phyloP scores from a whole-genome alignment of 352 stramenopile species.

The Pilasporangium apinafurcum region DNA sequence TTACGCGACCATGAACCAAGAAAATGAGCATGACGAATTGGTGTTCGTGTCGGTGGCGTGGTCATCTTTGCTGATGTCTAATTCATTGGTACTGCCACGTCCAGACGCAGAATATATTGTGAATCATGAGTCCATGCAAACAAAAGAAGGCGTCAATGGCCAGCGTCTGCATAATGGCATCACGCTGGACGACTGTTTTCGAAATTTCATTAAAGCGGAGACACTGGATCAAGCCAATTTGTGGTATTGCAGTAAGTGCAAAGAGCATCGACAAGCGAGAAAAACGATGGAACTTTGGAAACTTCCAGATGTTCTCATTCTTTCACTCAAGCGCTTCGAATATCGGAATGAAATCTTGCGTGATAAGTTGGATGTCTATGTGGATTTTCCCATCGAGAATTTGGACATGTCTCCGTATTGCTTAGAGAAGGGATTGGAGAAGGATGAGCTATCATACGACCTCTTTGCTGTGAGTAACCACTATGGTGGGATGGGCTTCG shows the following conservation, averaged over 20 bases:
- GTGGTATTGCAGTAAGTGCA: constrained; percentile 80
- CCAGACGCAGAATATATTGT: constrained; percentile 48
- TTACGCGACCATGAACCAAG: constrained; percentile 32
- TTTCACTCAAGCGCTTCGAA: constrained; percentile 88
- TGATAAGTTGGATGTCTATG: constrained; percentile 78
- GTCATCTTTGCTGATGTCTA: constrained; percentile 32
- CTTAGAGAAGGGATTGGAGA: constrained; percentile 37
- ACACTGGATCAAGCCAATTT: constrained; percentile 79
- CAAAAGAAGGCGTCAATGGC: constrained; percentile 5
- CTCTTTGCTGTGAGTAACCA: constrained; percentile 89
- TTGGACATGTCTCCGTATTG: constrained; percentile 82
- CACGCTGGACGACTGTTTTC: constrained; percentile 73
- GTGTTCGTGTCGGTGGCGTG: constrained; percentile 54
- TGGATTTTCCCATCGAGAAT: constrained; percentile 83
- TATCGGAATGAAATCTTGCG: constrained; percentile 78
- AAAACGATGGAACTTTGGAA: constrained; percentile 84
- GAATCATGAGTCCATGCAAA: constrained; percentile 42
- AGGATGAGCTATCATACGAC: constrained; percentile 64
- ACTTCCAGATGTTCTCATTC: constrained; percentile 72
- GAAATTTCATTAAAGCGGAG: constrained; percentile 81
- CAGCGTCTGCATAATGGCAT: constrained; percentile 22
- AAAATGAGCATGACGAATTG: constrained; percentile 31
- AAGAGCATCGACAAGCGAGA: constrained; percentile 66
- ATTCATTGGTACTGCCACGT: constrained; percentile 26
- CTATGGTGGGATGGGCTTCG: constrained; percentile 86